phyloP scores from a whole-genome alignment of 164 flowering plant genomes.

The Piper betle region DNA sequence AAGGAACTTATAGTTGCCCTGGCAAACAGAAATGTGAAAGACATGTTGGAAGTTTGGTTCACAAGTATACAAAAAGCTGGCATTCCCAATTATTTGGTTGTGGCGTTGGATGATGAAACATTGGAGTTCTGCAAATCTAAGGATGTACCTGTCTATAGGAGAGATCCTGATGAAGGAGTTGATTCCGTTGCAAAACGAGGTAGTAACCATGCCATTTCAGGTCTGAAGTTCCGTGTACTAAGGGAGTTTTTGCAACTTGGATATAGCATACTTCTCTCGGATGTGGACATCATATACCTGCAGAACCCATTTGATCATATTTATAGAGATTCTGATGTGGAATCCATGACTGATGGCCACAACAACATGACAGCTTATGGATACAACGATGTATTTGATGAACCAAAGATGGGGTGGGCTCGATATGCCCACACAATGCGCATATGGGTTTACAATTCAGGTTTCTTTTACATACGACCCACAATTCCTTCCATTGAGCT shows the following conservation, averaged over 20 bases:
- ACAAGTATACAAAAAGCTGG: constrained; percentile 68
- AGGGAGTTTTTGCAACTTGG: constrained; percentile 94
- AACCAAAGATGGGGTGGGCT: constrained; percentile 93
- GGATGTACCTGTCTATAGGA: constrained; percentile 29
- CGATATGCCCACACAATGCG: constrained; percentile 93
- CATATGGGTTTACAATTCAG: constrained; percentile 93
- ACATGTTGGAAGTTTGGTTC: constrained; percentile 74
- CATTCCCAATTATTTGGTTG: constrained; percentile 69
- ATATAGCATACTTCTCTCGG: constrained; percentile 66
- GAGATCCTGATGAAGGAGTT: constrained; percentile 35
- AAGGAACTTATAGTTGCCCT: constrained; percentile 74
- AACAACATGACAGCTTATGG: constrained; percentile 88
- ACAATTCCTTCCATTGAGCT: constrained; percentile 92
- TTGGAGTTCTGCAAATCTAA: constrained; percentile 30
- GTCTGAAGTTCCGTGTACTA: constrained; percentile 65
- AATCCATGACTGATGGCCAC: constrained; percentile 90
- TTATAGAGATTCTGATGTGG: constrained; percentile 86
- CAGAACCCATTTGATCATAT: constrained; percentile 86
- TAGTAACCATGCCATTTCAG: constrained; percentile 82
- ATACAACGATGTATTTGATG: constrained; percentile 73
- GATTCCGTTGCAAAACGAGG: constrained; percentile 53
- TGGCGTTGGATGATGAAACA: constrained; percentile 64
- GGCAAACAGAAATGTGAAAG: constrained; percentile 70
- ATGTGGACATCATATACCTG: constrained; percentile 78
- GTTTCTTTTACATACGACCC: constrained; percentile 95